Base-by-base conservation (phyloP, 768 basidiomycete species). In the Nidula microcarpa region DNA sequence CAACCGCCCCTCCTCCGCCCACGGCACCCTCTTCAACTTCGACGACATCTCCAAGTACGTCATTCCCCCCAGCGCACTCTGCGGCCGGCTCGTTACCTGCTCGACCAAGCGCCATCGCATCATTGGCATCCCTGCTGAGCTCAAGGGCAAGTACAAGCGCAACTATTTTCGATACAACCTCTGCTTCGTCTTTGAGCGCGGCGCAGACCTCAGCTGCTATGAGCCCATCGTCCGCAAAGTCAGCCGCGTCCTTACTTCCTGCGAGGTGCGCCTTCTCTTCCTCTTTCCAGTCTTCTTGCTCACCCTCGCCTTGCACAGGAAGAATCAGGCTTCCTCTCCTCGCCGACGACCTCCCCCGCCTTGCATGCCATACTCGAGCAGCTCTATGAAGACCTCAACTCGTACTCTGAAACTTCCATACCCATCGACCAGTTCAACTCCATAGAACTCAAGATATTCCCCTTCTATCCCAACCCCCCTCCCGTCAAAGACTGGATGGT, bases 161-260 rank as follows among this genome's bases (percentile, higher is more conserved):
- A 89, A 94, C 63, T 92, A 89, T 67, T 95, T 97, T 68, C 80
- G 88, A 57, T 98, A 91, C 71, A 98, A 98, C 65, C 72, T 98
- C 30, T 98, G 95, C 68, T 97, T 98, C 67, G 96, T 98, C 3
- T 99, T 99, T 68, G 89, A 94, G 46, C 84, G 91, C 44, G 81
- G 81, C 23, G 93, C 93, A 9, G 94, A 97, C 67, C 74, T 98
- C 51, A 94, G 92, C 63, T 95, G 94, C 59, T 98, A 95, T 71
- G 96, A 98, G 58, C 92, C 94, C 3, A 84, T 99, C 48, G 93
- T 98, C 7, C 83, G 96, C 49, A 99, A 99, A 76, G 86, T 94
- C 43, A 93, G 89, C 59, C 85, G 95, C 32, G 94, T 98, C 34
- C 70, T 99, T 55, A 84, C 86, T 33, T 75, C 84, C 13, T 94